Conservation (phyloP, 2,329 filamentous ascomycete species). For the Ilyonectria sp. region DNA sequence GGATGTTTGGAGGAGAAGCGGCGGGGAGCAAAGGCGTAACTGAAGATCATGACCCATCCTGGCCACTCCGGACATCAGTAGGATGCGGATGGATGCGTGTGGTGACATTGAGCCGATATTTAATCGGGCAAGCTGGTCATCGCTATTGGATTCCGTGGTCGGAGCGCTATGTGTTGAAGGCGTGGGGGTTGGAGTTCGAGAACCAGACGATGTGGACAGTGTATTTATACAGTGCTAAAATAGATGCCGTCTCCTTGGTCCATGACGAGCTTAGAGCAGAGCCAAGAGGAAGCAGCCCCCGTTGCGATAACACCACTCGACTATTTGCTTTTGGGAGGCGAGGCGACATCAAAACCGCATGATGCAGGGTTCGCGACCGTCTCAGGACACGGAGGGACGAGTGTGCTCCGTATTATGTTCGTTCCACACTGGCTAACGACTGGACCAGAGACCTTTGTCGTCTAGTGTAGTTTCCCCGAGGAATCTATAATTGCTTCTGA, state of each 20-base stretch:
- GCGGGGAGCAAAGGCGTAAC: not conserved
- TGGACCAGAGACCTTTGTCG: slow-evolving; percentile 31
- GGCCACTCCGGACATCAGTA: slow-evolving; percentile 6
- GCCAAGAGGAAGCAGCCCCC: not conserved
- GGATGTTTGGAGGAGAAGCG: not conserved
- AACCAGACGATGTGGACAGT: slow-evolving; percentile 4
- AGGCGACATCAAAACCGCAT: slow-evolving; percentile 30
- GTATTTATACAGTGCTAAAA: slow-evolving; percentile 9
- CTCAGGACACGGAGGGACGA: slow-evolving; percentile 15
- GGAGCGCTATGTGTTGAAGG: slow-evolving; percentile 13
- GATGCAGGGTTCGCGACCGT: slow-evolving; percentile 38
- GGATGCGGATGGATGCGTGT: slow-evolving; percentile 5
- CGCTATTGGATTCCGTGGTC: slow-evolving; percentile 8
- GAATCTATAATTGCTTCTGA: slow-evolving; percentile 53
- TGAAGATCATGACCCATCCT: slow-evolving; percentile 15
- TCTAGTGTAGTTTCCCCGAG: slow-evolving; percentile 50
- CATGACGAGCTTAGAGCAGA: not conserved
- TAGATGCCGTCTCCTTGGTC: slow-evolving; percentile 1
- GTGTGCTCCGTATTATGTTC: slow-evolving; percentile 13
- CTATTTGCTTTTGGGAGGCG: slow-evolving; percentile 25
- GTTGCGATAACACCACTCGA: slow-evolving; percentile 20
- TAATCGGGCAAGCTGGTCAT: not conserved
- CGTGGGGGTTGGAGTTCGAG: slow-evolving; percentile 27
- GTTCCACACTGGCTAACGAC: slow-evolving; percentile 26
- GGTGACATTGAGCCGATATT: slow-evolving; percentile 13